These are phyloP conservation scores for Pseudogymnoascus sp. DNA, from an alignment of 2,329 filamentous ascomycete species.

Conservation along the genomic window DNA sequence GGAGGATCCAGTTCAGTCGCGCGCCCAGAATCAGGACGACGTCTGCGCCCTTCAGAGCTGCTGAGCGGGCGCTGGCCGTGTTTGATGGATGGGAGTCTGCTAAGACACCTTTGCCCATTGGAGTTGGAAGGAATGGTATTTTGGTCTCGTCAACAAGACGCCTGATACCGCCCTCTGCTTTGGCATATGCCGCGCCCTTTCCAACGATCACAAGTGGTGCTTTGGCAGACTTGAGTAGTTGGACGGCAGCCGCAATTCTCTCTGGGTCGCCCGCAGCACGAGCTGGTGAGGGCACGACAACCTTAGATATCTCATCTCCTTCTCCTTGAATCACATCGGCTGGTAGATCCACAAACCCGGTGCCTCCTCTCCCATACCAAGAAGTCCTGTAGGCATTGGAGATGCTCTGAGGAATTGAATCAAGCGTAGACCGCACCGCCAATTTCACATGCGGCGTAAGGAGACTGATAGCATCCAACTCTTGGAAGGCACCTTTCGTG, in stretches of 20 bases:
- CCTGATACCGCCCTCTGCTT: conserved; percentile 39
- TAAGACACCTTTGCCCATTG: conserved; percentile 52
- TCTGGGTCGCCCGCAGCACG: conserved; percentile 38
- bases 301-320: conserved; percentile 20
- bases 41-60: conserved; percentile 46
- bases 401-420: conserved; percentile 40
- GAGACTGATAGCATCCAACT: conserved; percentile 47
- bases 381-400: conserved; percentile 44
- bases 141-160: conserved; percentile 39
- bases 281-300: conserved; percentile 33
- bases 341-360: conserved; percentile 47
- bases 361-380: conserved; percentile 46
- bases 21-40: conserved; percentile 48
- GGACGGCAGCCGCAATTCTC: conserved; percentile 34
- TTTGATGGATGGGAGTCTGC: conserved; percentile 47
- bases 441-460: conserved; percentile 47
- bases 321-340: conserved; percentile 46
- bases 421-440: conserved; percentile 37
- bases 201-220: conserved; percentile 47
- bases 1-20: conserved; percentile 51
- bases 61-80: conserved; percentile 44
- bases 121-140: conserved; percentile 49
- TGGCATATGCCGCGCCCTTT: conserved; percentile 48
- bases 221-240: conserved; percentile 40
- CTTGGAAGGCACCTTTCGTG: conserved; percentile 49